Conservation (phyloP, 257 asterid species). For the Solanum arcanum region DNA sequence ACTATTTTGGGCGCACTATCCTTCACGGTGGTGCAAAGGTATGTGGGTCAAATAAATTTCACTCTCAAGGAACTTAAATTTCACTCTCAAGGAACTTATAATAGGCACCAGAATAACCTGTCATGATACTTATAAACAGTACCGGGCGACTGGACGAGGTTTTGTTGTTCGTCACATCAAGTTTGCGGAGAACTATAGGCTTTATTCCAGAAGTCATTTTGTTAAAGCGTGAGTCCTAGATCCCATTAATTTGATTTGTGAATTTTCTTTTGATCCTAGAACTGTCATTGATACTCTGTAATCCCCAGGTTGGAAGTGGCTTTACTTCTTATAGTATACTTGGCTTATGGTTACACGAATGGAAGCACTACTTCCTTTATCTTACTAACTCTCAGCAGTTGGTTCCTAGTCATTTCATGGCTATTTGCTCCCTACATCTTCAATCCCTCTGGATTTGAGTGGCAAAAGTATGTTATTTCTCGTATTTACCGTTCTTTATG, state of each 20-base stretch:
- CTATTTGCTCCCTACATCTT: constrained; percentile 94
- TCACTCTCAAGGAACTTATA: background rate
- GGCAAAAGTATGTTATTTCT: constrained; percentile 84
- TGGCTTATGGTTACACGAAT: constrained; percentile 65
- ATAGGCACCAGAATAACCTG: constrained; percentile 4
- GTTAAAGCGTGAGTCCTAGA: constrained; percentile 61
- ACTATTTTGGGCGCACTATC: constrained; percentile 95
- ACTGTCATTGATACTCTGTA: background rate
- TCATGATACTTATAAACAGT: constrained; percentile 34
- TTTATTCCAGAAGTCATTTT: constrained; percentile 95
- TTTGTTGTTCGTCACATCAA: constrained; percentile 93
- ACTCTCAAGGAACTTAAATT: background rate
- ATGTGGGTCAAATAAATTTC: constrained; percentile 2
- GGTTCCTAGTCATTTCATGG: constrained; percentile 98
- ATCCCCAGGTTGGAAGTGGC: constrained; percentile 87
- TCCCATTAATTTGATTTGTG: background rate
- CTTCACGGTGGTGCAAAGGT: constrained; percentile 99
- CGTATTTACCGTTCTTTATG: background rate
- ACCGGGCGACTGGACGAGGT: constrained; percentile 98
- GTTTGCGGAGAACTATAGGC: constrained; percentile 94
- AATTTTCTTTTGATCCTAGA: background rate
- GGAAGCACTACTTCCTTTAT: constrained; percentile 67
- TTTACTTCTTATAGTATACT: constrained; percentile 75
- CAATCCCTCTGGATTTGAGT: constrained; percentile 98
- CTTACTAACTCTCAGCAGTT: constrained; percentile 77